phyloP scores from a whole-genome alignment of 768 basidiomycete species.

The Hygrocybe coccinea region DNA sequence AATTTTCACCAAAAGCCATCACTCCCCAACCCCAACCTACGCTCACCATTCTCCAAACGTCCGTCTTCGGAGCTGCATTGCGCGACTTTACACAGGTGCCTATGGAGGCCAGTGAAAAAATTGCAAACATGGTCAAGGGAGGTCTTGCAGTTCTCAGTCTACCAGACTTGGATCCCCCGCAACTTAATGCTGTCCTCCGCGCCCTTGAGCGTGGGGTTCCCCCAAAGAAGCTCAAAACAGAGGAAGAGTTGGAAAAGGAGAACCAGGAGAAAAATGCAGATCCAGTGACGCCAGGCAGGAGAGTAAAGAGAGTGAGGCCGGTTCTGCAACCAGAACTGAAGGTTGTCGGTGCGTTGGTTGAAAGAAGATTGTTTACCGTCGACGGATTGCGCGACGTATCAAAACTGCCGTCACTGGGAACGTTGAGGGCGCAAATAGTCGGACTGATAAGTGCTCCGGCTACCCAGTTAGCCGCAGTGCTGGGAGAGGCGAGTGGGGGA shows the following conservation, averaged over 20 bases:
- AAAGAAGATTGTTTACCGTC: slow-evolving; percentile 63
- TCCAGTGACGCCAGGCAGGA: slow-evolving; percentile 64
- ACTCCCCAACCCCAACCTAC: slow-evolving; percentile 38
- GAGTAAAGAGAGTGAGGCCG: slow-evolving; percentile 55
- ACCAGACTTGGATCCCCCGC: slow-evolving; percentile 66
- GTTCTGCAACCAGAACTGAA: slow-evolving; percentile 59
- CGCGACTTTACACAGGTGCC: slow-evolving; percentile 56
- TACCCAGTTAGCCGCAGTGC: slow-evolving; percentile 63
- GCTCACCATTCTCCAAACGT: slow-evolving; percentile 69
- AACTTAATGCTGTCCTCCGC: slow-evolving; percentile 60
- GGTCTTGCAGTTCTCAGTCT: slow-evolving; percentile 62
- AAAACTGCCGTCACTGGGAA: slow-evolving; percentile 72
- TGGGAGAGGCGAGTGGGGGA: slow-evolving; percentile 66
- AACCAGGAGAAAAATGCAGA: slow-evolving; percentile 55
- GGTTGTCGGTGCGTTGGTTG: slow-evolving; percentile 76
- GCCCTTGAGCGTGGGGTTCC: slow-evolving; percentile 66
- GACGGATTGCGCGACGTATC: slow-evolving; percentile 58
- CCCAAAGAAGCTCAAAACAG: slow-evolving; percentile 47
- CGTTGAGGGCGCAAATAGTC: slow-evolving; percentile 75
- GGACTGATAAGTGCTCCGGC: slow-evolving; percentile 76
- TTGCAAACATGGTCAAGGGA: slow-evolving; percentile 56
- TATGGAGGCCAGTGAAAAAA: slow-evolving; percentile 40
- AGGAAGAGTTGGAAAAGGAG: slow-evolving; percentile 46
- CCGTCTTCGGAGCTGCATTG: slow-evolving; percentile 74
- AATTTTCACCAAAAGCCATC: slow-evolving; percentile 25